A percentile compares a stretch with the other conserved stretches of the same genome.
phyloP scores from a whole-genome alignment of 1,139 yeast species.

The Suhomyces maxii region DNA sequence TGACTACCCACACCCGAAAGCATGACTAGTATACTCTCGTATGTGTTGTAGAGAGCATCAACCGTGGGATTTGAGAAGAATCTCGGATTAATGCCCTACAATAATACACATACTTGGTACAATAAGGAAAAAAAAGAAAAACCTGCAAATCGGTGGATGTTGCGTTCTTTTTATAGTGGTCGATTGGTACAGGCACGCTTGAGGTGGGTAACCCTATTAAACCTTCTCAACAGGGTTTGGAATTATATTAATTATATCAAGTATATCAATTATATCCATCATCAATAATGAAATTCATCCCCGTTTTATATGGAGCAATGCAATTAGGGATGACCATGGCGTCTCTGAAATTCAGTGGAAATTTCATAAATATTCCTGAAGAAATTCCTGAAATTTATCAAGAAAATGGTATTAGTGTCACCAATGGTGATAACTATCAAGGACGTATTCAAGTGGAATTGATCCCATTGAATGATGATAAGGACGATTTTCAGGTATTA shows the following conservation, averaged over 20 bases:
- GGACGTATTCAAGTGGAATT: conserved; percentile 36
- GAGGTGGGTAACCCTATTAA: neutral
- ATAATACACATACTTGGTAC: conserved; percentile 54
- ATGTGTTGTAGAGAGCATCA: conserved; percentile 56
- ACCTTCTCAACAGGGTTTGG: too few species aligned
- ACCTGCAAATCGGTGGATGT: conserved; percentile 3
- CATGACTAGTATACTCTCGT: conserved; percentile 46
- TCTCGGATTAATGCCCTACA: conserved; percentile 48
- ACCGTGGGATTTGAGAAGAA: conserved; percentile 31
- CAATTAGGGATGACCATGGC: neutral
- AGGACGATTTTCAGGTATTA: conserved; percentile 8
- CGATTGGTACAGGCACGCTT: neutral
- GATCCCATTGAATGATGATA: conserved; percentile 13
- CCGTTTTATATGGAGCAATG: conserved; percentile 1
- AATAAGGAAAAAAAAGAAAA: conserved; percentile 31
- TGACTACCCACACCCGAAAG: conserved; percentile 35
- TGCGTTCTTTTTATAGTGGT: conserved; percentile 9
- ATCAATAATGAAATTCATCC: neutral
- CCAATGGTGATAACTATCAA: conserved; percentile 40
- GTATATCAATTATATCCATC: too few species aligned
- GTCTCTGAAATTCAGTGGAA: conserved; percentile 13
- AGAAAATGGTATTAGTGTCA: conserved; percentile 19
- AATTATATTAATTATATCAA: too few species aligned
- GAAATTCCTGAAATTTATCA: conserved; percentile 24
- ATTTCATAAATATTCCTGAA: conserved; percentile 26